Evolutionary conservation across 139 green algal genomes (phyloP), one percentile per base, ranked within the genome.

Genomic region (Volvox reticuliferus): DNA sequence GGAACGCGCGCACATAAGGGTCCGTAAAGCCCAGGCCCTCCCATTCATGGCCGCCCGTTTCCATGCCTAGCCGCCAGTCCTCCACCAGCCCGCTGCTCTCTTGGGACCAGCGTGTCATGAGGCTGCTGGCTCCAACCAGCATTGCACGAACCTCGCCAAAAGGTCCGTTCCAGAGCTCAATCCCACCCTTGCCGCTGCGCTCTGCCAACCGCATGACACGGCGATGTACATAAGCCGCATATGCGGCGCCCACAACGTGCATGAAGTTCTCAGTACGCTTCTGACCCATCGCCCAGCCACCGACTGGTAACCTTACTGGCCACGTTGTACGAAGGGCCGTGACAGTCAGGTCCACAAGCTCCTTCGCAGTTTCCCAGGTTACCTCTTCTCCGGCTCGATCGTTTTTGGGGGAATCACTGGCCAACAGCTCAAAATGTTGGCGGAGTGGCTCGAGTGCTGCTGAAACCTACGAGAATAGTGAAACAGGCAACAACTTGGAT

Each of bases 201-300:
- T 12, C 32, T 1, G 82, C 67, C 83, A 89, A 17, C 1, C 36
- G 65, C 26, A n/a, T 3, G 44, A 83, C 79, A 32, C 93, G n/a
- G 32, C 91, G 89, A 91, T 95, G 93, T 13, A 94, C 62, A 69
- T 93, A 95, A 0, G 71, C 63, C 2, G 92, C 93, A 36, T 95
- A 24, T 0, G 86, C 87, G 5, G 83, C 90, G 14, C 93, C 94
- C 1, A 92, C 63, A 0, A 95, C 89, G 5, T 68, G 61, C 32
- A 95, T 35, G 33, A 96, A 93, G 77, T 95, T 93, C 35, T 94
- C 88, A 35, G 87, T 81, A 61, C 94, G 94, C 65, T 86, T 75
- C 92, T 95, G 92, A 12, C 76, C 36, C 63, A 94, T 91, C 2
- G 92, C 93, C 91, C 93, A 96, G 24, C 83, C 88, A 22, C 79